Base-by-base conservation (phyloP, 768 basidiomycete genomes). In the Boletus reticuloceps region DNA sequence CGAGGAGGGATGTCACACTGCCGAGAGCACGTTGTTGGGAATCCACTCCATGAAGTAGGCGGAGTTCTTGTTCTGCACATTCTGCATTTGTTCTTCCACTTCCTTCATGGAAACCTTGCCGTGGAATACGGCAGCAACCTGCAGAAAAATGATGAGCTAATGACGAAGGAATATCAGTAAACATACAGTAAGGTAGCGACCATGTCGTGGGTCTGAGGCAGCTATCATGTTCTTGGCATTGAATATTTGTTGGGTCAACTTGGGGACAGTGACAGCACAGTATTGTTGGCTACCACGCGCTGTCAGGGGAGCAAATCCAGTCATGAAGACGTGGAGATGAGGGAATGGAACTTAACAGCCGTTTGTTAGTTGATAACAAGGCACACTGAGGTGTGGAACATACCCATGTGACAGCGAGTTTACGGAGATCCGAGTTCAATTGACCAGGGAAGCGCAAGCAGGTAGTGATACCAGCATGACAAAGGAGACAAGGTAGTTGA, bases 191-290 rank as follows among this genome's bases (percentile, higher is more conserved):
- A 98, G 88, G 79, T 98, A 99, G 65, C 94, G 91, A 59, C 97
- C 97, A 64, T 97, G 91, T 69, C 94, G 81, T 40, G 97, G 97
- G 78, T 98, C 94, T 22, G 91, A 91, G 22, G 97, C 97, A 64
- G 95, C 94, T 94, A 98, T 96, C 93, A 96, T 95, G 87, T 98
- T 98, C 85, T 97, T 98, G 43, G 94, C 92, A 66, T 98, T 95
- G 74, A 98, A 99, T 94, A 98, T 98, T 69, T 99, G 97, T 70
- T 94, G 90, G 8, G 97, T 98, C 58, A 99, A 82, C 75, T 99
- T 97, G 29, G 97, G 94, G 38, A 99, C 94, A 54, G 91, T 92
- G 66, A 98, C 92, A 38, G 94, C 94, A 58, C 96, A 91, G 82
- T 94, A 99, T 66, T 93, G 88, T 65, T 92, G 91, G 72, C 90